Conservation (phyloP, 768 basidiomycete genomes). For the Hypholoma sublateritium region DNA sequence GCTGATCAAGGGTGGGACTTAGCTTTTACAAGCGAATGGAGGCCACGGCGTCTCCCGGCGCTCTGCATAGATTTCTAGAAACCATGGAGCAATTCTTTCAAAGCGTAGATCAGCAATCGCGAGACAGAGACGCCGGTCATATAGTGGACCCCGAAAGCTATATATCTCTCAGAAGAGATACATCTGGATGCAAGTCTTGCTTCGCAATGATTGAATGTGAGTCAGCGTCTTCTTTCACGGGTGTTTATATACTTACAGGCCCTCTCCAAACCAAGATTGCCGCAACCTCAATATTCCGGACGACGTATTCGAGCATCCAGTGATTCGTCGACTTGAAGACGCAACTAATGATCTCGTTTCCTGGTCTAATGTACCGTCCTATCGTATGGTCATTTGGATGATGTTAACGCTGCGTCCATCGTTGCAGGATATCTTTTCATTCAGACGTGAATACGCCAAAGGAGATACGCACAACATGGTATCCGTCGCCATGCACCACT, state of each 20-base stretch:
- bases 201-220: constrained; percentile 79
- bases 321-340: constrained; percentile 64
- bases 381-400: constrained; percentile 6
- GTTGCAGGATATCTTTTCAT: constrained; percentile 78
- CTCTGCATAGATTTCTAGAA: constrained; percentile 74
- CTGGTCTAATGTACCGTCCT: constrained; percentile 75
- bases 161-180: constrained; percentile 77
- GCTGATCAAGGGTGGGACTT: constrained; percentile 24
- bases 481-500: constrained; percentile 71
- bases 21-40: constrained; percentile 74
- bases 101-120: constrained; percentile 72
- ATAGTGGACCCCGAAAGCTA: constrained; percentile 82
- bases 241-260: constrained; percentile 2
- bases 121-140: constrained; percentile 55
- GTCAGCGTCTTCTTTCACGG: constrained; percentile 13
- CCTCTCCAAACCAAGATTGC: constrained; percentile 41
- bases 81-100: constrained; percentile 81
- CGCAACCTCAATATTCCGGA: constrained; percentile 78
- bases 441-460: constrained; percentile 79
- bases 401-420: constrained; percentile 14
- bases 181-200: constrained; percentile 80
- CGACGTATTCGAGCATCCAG: constrained; percentile 76
- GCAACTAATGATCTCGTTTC: constrained; percentile 81
- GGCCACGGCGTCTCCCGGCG: constrained; percentile 57
- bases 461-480: constrained; percentile 88